phyloP scores from a whole-genome alignment of 2,329 filamentous ascomycete species.

The Keithomyces neogunnii region DNA sequence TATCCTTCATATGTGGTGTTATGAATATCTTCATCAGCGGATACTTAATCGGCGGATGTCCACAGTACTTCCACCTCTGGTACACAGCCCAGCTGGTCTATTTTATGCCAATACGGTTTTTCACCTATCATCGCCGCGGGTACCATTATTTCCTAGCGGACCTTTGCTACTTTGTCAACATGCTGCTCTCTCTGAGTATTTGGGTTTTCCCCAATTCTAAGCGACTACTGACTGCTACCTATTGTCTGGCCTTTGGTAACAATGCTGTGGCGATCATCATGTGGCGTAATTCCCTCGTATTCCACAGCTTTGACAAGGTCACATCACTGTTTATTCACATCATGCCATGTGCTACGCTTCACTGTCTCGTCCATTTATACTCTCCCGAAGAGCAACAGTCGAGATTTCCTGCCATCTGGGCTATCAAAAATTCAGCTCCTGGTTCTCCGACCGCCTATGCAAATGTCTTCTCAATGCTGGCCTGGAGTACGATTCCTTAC shows the following conservation, averaged over 20 bases:
- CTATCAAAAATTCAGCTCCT: slow-evolving; percentile 61
- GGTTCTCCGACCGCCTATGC: slow-evolving; percentile 74
- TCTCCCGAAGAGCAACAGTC: slow-evolving; percentile 53
- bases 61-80: slow-evolving; percentile 86
- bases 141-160: slow-evolving; percentile 98
- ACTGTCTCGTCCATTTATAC: slow-evolving; percentile 83
- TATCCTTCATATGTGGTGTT: slow-evolving; percentile 91
- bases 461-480: slow-evolving; percentile 72
- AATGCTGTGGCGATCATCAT: slow-evolving; percentile 97
- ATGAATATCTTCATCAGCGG: slow-evolving; percentile 97
- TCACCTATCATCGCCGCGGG: slow-evolving; percentile 81
- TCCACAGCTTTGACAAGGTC: slow-evolving; percentile 97
- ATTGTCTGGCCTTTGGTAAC: slow-evolving; percentile 90
- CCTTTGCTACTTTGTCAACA: slow-evolving; percentile 96
- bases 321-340: slow-evolving; percentile 99
- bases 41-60: slow-evolving; percentile 80
- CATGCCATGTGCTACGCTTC: slow-evolving; percentile 91
- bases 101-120: slow-evolving; percentile 94
- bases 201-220: slow-evolving; percentile 91
- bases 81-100: slow-evolving; percentile 82
- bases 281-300: slow-evolving; percentile 98
- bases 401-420: slow-evolving; percentile 78
- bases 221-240: slow-evolving; percentile 83
- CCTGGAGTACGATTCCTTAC: slow-evolving; percentile 92
- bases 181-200: slow-evolving; percentile 70